Conservation (phyloP, 2,329 filamentous ascomycete genomes). For the Knoxdaviesia capensis region DNA sequence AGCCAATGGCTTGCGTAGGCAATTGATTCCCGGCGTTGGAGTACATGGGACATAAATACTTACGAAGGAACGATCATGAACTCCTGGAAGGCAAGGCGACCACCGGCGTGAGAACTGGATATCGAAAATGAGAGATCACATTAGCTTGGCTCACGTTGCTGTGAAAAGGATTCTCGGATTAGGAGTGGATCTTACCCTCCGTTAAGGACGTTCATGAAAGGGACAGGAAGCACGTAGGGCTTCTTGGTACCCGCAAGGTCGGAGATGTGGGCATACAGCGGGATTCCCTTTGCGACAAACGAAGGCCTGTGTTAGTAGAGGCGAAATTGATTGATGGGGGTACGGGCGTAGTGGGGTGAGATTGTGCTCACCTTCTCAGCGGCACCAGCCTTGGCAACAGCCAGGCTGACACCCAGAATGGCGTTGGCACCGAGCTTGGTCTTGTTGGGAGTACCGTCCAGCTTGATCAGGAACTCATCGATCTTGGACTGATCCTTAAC, state of each 20-base stretch:
- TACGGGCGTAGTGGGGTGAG: background rate
- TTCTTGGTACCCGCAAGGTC: conserved; percentile 80
- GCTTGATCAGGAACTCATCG: conserved; percentile 68
- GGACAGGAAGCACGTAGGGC: conserved; percentile 75
- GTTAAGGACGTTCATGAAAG: conserved; percentile 89
- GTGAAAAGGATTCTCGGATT: background rate
- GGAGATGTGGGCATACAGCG: conserved; percentile 74
- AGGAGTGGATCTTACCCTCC: conserved; percentile 28
- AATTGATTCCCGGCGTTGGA: background rate
- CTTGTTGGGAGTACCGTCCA: conserved; percentile 76
- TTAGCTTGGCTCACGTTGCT: background rate
- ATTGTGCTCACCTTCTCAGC: conserved; percentile 48
- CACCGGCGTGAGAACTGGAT: conserved; percentile 76
- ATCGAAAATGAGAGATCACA: background rate
- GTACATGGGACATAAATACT: conserved; percentile 12
- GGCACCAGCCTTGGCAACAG: conserved; percentile 72
- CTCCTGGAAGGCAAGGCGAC: conserved; percentile 85
- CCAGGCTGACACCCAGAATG: conserved; percentile 69
- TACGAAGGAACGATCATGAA: conserved; percentile 85
- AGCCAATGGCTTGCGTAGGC: background rate
- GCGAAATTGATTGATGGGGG: background rate
- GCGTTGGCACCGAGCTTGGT: conserved; percentile 75
- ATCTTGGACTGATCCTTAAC: conserved; percentile 73
- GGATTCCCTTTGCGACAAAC: conserved; percentile 35
- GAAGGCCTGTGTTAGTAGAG: conserved; percentile 1